Percentiles rank a stretch among this genome's conserved stretches.
Conservation (phyloP, 495 filamentous ascomycete genomes). For the Sordaria brevicollis region DNA sequence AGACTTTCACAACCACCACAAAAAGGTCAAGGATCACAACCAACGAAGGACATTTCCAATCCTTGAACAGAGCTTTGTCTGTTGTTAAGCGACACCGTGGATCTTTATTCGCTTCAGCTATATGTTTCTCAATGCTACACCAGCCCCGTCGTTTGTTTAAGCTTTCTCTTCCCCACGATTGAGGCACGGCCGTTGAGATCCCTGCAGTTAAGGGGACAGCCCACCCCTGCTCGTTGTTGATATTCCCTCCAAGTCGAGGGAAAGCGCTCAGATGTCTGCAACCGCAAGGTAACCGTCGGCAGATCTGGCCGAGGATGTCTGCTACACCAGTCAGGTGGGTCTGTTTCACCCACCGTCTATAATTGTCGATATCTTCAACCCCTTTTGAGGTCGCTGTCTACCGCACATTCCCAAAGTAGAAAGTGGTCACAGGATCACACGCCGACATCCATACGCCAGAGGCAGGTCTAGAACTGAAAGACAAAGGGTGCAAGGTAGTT, state of each 20-base stretch:
- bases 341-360: conserved; percentile 9
- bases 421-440: neutral
- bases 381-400: neutral
- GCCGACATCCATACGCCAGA: neutral
- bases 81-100: neutral
- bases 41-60: neutral
- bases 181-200: neutral
- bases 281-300: neutral
- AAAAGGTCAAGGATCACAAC: neutral
- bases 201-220: neutral
- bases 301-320: neutral
- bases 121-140: neutral
- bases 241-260: neutral
- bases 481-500: neutral
- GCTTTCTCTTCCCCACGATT: neutral
- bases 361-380: neutral
- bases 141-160: neutral
- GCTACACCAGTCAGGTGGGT: conserved; percentile 5
- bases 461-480: neutral
- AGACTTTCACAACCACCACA: neutral
- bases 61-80: neutral
- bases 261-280: neutral
- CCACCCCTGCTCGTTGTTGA: neutral
- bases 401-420: neutral
- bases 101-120: neutral